These are phyloP conservation scores for Triticum monococcum DNA, from an alignment of 176 grass and related monocot genomes.

Conservation along the genomic window DNA sequence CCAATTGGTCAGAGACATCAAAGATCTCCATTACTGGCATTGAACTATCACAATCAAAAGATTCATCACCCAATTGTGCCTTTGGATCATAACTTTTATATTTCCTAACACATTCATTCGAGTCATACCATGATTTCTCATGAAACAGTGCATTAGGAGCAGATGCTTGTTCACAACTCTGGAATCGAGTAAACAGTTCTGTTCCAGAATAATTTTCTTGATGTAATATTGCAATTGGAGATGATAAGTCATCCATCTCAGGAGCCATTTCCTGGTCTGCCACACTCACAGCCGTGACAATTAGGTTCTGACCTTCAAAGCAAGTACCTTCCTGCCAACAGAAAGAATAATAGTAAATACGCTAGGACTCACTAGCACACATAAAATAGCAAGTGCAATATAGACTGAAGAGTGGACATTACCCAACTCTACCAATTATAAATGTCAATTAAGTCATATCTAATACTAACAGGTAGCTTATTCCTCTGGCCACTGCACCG, in stretches of 20 bases:
- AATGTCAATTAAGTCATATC: constrained; percentile 8
- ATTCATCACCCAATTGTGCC: constrained; percentile 4
- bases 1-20: constrained; percentile 29
- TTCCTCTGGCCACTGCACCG: too few relatives aligned
- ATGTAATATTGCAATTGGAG: constrained; percentile 23
- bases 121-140: constrained; percentile 33
- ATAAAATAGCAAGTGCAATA: constrained; percentile 25
- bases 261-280: constrained; percentile 2
- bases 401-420: constrained; percentile 5
- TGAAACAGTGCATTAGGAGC: constrained; percentile 3
- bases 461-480: not conserved
- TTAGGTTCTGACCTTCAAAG: constrained; percentile 11
- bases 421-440: constrained; percentile 6
- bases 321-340: constrained; percentile 43
- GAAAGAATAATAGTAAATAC: constrained; percentile 18
- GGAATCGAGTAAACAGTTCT: constrained; percentile 8
- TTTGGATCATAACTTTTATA: constrained; percentile 27
- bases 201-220: constrained; percentile 28
- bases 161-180: constrained; percentile 19
- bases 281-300: constrained; percentile 2
- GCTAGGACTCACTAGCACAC: constrained; percentile 3
- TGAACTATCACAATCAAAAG: constrained; percentile 8
- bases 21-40: constrained; percentile 49
- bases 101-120: constrained; percentile 22
- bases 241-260: constrained; percentile 27